phyloP scores from a whole-genome alignment of 352 stramenopile genomes.

The Phytophthora lateralis region DNA sequence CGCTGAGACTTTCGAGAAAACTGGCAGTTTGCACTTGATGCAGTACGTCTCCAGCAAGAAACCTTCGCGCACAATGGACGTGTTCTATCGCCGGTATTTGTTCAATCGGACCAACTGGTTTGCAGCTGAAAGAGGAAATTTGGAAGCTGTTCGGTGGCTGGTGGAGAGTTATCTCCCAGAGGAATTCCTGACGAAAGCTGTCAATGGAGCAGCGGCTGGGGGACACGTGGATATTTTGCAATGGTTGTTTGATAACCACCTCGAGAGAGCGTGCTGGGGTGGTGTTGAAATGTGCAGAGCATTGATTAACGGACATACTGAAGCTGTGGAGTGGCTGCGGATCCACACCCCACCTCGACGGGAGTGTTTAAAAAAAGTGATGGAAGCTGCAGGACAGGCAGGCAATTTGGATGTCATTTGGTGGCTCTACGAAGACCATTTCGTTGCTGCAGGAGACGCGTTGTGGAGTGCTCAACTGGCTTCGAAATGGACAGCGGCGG shows the following conservation, averaged over 20 bases:
- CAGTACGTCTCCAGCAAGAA: constrained; percentile 11
- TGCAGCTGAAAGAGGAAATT: constrained; percentile 18
- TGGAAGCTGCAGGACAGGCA: constrained; percentile 17
- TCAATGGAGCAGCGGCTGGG: constrained; percentile 18
- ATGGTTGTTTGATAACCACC: constrained; percentile 13
- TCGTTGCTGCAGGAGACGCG: constrained; percentile 5
- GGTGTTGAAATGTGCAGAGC: constrained; percentile 24
- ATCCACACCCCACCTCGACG: constrained; percentile 14
- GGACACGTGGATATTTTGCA: constrained; percentile 22
- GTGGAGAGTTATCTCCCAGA: constrained; percentile 9
- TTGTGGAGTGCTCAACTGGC: constrained; percentile 11
- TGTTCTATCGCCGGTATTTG: constrained; percentile 17
- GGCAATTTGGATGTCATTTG: constrained; percentile 5
- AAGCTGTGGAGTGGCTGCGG: constrained; percentile 47
- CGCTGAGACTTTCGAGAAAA: constrained; percentile 13
- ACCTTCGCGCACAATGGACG: constrained; percentile 3
- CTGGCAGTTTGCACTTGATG: constrained; percentile 13
- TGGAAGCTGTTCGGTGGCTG: constrained; percentile 17
- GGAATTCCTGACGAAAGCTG: constrained; percentile 20
- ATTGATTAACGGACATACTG: constrained; percentile 37
- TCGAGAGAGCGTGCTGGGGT: constrained; percentile 12
- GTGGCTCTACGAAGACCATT: constrained; percentile 11
- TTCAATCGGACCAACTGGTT: constrained; percentile 17
- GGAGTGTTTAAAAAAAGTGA: constrained; percentile 13
- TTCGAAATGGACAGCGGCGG: constrained; percentile 5